Base-by-base conservation (phyloP, 108 stramenopile species). In the Heterococcus sp. region DNA sequence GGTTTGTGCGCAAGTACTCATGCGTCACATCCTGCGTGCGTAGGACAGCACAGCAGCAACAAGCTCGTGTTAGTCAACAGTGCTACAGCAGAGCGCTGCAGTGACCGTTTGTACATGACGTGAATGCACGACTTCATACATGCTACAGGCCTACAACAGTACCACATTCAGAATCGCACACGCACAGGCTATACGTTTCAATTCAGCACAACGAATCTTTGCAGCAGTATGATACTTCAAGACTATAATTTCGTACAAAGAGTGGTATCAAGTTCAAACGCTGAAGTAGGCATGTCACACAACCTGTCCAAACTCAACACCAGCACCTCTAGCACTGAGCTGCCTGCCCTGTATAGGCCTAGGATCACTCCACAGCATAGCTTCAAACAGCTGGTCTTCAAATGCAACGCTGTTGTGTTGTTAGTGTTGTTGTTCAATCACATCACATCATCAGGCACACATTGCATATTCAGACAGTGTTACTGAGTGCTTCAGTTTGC, bases 301-400 rank as follows among this genome's bases (percentile, higher is more conserved):
- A 14, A 58, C 46, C 46, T 58, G 46, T 3, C 89, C 89, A 68
- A 90, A 91, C 67, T 85, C 82, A 21, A 90, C 83, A 11, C 90
- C 90, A 21, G 89, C 89, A 14, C 90, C 90, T 29, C 90, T 85
- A 3, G 86, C 75, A 39, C 69, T 80, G 30, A 88, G 38, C 68
- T 84, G 87, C n/a, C 86, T 85, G 26, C 89, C 87, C 28, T 40
- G 68, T n/a, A 87, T 80, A 2, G 85, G 82, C 38, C 83, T 39
- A 11, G 90, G 90, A 63, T 91, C 90, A 26, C 85, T 86, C 90
- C 90, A 91, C 11, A 91, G 34, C 80, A 89, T 75, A 63, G 86
- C 85, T 68, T 89, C 88, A 68, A 85, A 89, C 1, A 89, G 78
- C 63, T 77, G 76, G 31, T 58, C 46, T 58, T 58, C 46, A 21